Percentiles rank a stretch among this genome's conserved stretches.
These are phyloP conservation scores for Musa balbisiana DNA, from an alignment of 202 grass and related monocot species.

Conservation along the genomic window DNA sequence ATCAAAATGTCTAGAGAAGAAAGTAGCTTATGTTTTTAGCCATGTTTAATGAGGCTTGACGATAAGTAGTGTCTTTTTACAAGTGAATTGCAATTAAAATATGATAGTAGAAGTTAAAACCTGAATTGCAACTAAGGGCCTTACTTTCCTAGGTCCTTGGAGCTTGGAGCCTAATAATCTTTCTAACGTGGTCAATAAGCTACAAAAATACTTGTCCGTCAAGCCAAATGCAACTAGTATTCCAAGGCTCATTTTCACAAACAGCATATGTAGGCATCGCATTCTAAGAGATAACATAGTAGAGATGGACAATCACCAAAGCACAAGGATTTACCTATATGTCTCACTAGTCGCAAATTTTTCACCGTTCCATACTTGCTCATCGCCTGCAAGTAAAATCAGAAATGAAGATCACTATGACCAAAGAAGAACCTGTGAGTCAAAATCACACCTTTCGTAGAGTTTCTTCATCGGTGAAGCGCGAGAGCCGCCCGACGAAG, in stretches of 20 bases:
- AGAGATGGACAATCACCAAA: background rate
- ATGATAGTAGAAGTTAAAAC: no score
- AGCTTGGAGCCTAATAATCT: background rate
- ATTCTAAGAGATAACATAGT: no score
- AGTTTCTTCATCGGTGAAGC: conserved; percentile 57
- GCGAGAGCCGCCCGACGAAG: conserved; percentile 69
- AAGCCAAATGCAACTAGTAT: background rate
- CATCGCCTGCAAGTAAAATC: conserved; percentile 54
- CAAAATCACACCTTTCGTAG: conserved; percentile 43
- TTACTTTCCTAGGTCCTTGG: background rate
- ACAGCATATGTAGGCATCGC: no score
- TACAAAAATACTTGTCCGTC: no score
- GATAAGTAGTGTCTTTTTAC: no score
- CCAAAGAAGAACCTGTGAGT: background rate
- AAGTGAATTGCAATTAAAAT: no score
- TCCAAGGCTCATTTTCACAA: no score
- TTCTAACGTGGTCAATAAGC: background rate
- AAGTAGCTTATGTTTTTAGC: no score
- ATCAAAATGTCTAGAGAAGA: no score
- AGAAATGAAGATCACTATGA: conserved; percentile 3
- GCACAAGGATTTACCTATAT: conserved; percentile 49
- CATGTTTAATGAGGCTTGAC: no score
- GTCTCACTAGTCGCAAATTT: conserved; percentile 60
- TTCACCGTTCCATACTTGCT: conserved; percentile 77
- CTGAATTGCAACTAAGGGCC: no score